Percentiles rank a stretch among this genome's conserved stretches.
phyloP scores from a whole-genome alignment of 176 grass and related monocot species.

The Musa troglodytarum region DNA sequence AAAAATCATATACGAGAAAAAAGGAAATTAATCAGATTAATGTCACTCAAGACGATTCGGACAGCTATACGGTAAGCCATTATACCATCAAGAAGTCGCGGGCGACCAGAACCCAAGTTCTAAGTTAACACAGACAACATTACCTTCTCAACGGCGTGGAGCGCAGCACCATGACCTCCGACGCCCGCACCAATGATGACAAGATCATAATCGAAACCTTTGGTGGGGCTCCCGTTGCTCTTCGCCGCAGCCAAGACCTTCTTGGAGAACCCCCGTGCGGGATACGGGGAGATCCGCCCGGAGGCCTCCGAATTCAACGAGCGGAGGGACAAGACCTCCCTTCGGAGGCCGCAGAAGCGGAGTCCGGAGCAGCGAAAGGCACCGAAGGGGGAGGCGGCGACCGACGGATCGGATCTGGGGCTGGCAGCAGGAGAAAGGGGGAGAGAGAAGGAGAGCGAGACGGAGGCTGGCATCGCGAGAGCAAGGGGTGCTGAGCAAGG shows the following conservation, averaged over 20 bases:
- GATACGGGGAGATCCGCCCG: slow-evolving; percentile 12
- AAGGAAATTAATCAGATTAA: background rate
- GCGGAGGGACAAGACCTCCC: slow-evolving; percentile 25
- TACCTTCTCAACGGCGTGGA: slow-evolving; percentile 91
- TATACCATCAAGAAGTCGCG: too few relatives aligned
- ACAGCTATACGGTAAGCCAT: too few relatives aligned
- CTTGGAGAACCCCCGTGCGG: slow-evolving; percentile 16
- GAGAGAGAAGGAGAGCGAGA: slow-evolving; percentile 2
- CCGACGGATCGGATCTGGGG: slow-evolving; percentile 29
- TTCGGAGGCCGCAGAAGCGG: slow-evolving; percentile 42
- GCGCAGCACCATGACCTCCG: slow-evolving; percentile 65
- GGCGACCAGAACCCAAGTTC: background rate
- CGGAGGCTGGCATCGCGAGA: background rate
- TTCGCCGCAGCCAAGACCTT: slow-evolving; percentile 18
- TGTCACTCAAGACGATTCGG: background rate
- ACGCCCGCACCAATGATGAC: slow-evolving; percentile 85
- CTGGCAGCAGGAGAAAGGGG: slow-evolving; percentile 30
- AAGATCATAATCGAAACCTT: slow-evolving; percentile 70
- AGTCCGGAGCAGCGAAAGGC: slow-evolving; percentile 7
- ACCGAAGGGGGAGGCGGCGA: background rate
- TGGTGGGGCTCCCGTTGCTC: slow-evolving; percentile 36
- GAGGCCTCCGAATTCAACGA: slow-evolving; percentile 7
- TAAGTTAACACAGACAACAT: background rate
- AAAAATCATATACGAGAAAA: too few relatives aligned
- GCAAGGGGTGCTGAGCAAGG: background rate